These are phyloP conservation scores for Pseudogymnoascus sp. DNA, from an alignment of 2,329 filamentous ascomycete genomes.

Conservation along the genomic window DNA sequence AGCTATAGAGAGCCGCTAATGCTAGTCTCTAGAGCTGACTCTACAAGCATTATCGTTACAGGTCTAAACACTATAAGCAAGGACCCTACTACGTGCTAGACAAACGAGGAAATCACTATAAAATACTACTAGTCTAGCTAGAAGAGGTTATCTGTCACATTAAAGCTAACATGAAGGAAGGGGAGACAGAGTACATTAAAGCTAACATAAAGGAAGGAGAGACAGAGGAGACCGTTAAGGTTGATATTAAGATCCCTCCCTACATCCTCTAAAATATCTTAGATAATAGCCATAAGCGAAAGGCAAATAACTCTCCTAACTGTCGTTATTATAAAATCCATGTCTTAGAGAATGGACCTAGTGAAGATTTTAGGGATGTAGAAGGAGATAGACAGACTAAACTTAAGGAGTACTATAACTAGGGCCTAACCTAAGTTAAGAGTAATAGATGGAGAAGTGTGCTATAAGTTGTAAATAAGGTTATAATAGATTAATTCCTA, in stretches of 20 bases:
- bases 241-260: constrained; percentile 17
- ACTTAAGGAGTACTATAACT: constrained; percentile 16
- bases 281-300: constrained; percentile 18
- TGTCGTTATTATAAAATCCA: constrained; percentile 14
- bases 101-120: constrained; percentile 16
- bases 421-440: too few relatives aligned
- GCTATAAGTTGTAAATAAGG: too few relatives aligned
- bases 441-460: too few relatives aligned
- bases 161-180: constrained; percentile 19
- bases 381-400: constrained; percentile 14
- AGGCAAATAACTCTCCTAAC: constrained; percentile 15
- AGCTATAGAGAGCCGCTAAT: background rate
- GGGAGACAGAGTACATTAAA: constrained; percentile 12
- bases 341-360: constrained; percentile 9
- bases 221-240: constrained; percentile 17
- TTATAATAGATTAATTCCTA: constrained; percentile 9
- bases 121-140: constrained; percentile 14
- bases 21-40: constrained; percentile 15
- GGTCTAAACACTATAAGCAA: constrained; percentile 15
- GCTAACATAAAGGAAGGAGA: too few relatives aligned
- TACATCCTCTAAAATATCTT: constrained; percentile 19
- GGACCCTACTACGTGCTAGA: constrained; percentile 17
- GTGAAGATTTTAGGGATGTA: constrained; percentile 10
- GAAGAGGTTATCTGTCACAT: constrained; percentile 17
- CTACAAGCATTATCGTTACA: constrained; percentile 16